Evolutionary conservation across 257 asterid species (phyloP), one percentile per base, ranked within the genome.

Genomic region (Perilla frutescens): DNA sequence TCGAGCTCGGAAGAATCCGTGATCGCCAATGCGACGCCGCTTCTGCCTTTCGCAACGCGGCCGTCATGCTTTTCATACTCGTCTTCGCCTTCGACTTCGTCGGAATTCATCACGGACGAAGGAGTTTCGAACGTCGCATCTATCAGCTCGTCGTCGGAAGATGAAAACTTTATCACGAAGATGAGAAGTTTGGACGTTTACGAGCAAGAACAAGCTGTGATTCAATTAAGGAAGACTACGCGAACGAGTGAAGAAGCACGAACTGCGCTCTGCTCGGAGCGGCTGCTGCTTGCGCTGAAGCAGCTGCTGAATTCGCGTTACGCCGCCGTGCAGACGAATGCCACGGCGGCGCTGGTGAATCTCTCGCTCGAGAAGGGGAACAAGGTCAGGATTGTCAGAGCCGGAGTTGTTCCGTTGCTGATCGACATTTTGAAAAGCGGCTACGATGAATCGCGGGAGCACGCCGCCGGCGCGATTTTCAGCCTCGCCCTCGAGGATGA

Each of bases 1-100:
- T 78, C 94, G 32, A 90, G 96, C 82, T 93, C 98, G 2, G 98
- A 87, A 36, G 99, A 92, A 78, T 95, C 99, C 3, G 99, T 91
- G 1, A 81, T 95, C 6, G 98, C 96, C 2, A 91, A 90, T 45
- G 58, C 78, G 15, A 79, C 96, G 41, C 92, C 93, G 40, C 77
- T 83, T 41, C 70, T 90, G 73, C 97, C 95, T 0, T 94, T 88
- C 47, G 77, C 88, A 0, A 90, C 90, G 5, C 90, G 90, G 6
- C 96, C 97, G 0, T 80, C 92, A 4, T 88, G 98, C 80, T 84
- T 87, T 45, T 90, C 98, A 41, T 80, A 76, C 41, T 80, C 96
- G 8, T 88, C 98, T 1, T 88, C 93, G 4, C 87, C 85, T 3
- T 88, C 97, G 6, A 81, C 88, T n/a, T 87, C 97, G 6, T 90